Evolutionary conservation across 176 grass and related monocot genomes (phyloP), one percentile per base, ranked within the genome.

Genomic region (Canna indica): DNA sequence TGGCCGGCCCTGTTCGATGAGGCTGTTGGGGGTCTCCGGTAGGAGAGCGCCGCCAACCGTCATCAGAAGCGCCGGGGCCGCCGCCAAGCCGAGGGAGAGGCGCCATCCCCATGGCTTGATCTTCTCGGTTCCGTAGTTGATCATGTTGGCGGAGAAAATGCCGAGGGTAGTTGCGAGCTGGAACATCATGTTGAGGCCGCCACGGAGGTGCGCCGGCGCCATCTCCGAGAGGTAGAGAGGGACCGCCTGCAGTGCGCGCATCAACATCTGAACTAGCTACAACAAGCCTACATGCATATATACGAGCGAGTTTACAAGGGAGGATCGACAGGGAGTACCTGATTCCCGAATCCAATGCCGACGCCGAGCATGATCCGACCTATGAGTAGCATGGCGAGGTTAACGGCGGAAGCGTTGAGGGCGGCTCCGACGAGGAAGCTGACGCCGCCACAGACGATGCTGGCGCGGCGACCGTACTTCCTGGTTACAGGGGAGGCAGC

Each of bases 161-260:
- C 93, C 88, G 10, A 91, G 83, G 59, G 93, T 96, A 56, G 88
- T 96, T 11, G 93, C 93, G 4, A 96, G 83, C 78, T 96, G 93
- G 85, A 96, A 96, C 93, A 96, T 85, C 88, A 96, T 96, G 81
- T 96, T 96, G 69, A 96, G 86, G 6, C 46, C 93, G 1, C 93
- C 93, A 12, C 93, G 81, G 57, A 96, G 80, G 83, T 91, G 93
- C 1, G 93, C 86, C 39, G 92, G 88, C 14, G 88, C 92, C 92
- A 96, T 91, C 77, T 96, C 91, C 4, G 91, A 96, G 41, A 96
- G 77, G 65, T 96, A 96, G 47, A 96, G 70, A 17, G 87, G 91
- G 36, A 96, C 91, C 1, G 85, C 91, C 91, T 91, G 59, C 65
- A 64, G 0, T 10, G 7, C 7, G 41, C 41, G 2, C 41, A 44